Evolutionary conservation across 257 asterid genomes (phyloP).

Genomic region (Plantago major): DNA sequence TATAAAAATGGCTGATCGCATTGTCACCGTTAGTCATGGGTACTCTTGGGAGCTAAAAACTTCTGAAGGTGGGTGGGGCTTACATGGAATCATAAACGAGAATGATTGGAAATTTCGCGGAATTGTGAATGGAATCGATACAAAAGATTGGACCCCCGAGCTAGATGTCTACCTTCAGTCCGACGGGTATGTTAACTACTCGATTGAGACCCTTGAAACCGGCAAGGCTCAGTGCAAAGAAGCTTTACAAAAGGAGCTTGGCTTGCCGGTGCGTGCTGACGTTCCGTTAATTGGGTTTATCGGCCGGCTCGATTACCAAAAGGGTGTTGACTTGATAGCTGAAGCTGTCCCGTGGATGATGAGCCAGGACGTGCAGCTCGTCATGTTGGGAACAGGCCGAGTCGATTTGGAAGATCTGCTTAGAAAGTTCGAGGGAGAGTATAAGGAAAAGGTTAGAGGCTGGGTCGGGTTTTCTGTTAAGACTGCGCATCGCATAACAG

Average conservation of each 20-base stretch:
- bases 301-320: conserved; percentile 88
- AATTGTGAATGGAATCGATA: conserved; percentile 91
- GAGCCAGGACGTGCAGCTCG: conserved; percentile 78
- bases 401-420: conserved; percentile 75
- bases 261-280: conserved; percentile 55
- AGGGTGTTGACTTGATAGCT: conserved; percentile 86
- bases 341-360: conserved; percentile 93
- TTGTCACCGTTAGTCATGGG: conserved; percentile 85
- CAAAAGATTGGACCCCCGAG: conserved; percentile 84
- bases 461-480: conserved; percentile 94
- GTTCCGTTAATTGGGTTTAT: conserved; percentile 82
- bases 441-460: conserved; percentile 56
- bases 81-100: conserved; percentile 66
- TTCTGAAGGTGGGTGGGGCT: conserved; percentile 94
- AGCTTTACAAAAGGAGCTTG: conserved; percentile 86
- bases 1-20: conserved; percentile 75
- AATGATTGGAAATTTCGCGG: conserved; percentile 83
- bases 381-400: conserved; percentile 89
- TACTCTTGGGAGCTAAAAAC: conserved; percentile 91
- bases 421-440: conserved; percentile 61
- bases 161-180: conserved; percentile 62
- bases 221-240: conserved; percentile 82
- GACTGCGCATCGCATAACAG: conserved; percentile 88
- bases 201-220: conserved; percentile 56
- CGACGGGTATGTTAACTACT: conserved; percentile 77